A percentile compares a stretch with the other conserved stretches of the same genome.
These are phyloP conservation scores for Cyberlindnera veronae DNA, from an alignment of 805 yeast genomes.

Conservation along the genomic window DNA sequence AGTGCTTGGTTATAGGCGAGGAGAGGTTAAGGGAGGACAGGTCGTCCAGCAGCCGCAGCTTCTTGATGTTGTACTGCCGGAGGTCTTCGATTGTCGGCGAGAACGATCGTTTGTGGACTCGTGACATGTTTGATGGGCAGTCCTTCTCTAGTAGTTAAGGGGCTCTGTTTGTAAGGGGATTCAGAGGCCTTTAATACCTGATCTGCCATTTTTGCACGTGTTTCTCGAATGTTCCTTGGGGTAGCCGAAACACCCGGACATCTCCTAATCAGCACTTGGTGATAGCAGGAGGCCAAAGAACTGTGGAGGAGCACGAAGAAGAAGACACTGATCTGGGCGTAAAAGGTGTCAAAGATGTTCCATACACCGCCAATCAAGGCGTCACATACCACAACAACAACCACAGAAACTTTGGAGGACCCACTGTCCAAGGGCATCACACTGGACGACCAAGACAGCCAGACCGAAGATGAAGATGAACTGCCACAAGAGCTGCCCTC, in stretches of 20 bases:
- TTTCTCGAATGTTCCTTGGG: constrained; percentile 1
- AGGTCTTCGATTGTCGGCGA: constrained; percentile 23
- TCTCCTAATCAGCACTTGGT: neutral
- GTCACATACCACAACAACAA: constrained; percentile 4
- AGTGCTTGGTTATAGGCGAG: constrained; percentile 1
- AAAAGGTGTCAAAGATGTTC: constrained; percentile 6
- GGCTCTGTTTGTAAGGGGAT: too few species aligned
- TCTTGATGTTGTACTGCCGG: constrained; percentile 31
- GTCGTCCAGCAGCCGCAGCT: constrained; percentile 32
- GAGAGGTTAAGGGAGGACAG: constrained; percentile 28
- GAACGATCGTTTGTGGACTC: constrained; percentile 13
- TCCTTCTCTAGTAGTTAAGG: neutral
- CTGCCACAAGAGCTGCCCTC: constrained; percentile 13
- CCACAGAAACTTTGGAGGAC: constrained; percentile 3
- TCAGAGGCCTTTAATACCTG: too few species aligned
- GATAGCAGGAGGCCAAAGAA: too few species aligned
- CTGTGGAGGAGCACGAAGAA: neutral
- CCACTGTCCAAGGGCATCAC: constrained; percentile 1
- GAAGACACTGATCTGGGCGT: neutral
- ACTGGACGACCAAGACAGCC: neutral
- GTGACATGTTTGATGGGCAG: neutral
- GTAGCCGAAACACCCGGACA: neutral
- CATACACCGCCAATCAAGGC: constrained; percentile 16
- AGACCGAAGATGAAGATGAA: constrained; percentile 2
- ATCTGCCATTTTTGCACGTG: neutral